Base-by-base conservation (phyloP, 2,329 filamentous ascomycete species). In the Sporothrix curviconia region DNA sequence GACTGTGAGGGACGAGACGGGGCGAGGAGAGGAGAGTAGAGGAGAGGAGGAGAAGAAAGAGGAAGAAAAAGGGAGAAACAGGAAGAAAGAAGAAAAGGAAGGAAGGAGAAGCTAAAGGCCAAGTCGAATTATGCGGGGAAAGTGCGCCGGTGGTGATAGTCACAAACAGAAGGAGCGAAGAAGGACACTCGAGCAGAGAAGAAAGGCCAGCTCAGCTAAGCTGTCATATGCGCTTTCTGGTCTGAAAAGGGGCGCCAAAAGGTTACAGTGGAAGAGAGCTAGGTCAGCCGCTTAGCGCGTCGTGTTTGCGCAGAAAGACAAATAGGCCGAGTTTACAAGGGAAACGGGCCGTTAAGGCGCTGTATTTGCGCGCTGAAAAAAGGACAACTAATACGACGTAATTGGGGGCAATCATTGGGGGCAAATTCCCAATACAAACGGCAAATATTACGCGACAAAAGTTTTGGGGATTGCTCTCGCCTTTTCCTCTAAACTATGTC, bases 211-310 rank as follows among this genome's bases (percentile, higher is more conserved):
- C 40, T n/a, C n/a, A n/a, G 11, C 14, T 28, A 46, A 46, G 43
- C 43, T 46, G 43, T 46, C 7, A 15, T 28, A 19, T 15, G 7
- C n/a, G 24, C 25, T 50, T 34, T 34, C 47, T 22, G 47, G 32
- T 49, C 47, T 34, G 47, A 37, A 50, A 37, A 50, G 19, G 47
- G 14, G 47, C 46, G 46, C 32, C 47, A 50, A 17, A 47, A n/a
- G 44, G 47, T 50, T 15, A 34, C 47, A 50, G 47, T 37, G 47
- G 32, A 19, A n/a, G n/a, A n/a, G 47, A 50, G 47, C 47, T 50
- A 37, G 32, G 32, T 22, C 8, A 15, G 19, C 47, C 32, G 47
- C 32, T 25, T 50, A 50, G 47, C 47, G 47, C 32, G 19, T 49
- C 30, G 47, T 34, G 47, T 36, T n/a, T 34, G 19, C 32, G 47